These are phyloP conservation scores for Pyrus bretschneideri DNA, from an alignment of 306 rosid species.

Conservation along the genomic window DNA sequence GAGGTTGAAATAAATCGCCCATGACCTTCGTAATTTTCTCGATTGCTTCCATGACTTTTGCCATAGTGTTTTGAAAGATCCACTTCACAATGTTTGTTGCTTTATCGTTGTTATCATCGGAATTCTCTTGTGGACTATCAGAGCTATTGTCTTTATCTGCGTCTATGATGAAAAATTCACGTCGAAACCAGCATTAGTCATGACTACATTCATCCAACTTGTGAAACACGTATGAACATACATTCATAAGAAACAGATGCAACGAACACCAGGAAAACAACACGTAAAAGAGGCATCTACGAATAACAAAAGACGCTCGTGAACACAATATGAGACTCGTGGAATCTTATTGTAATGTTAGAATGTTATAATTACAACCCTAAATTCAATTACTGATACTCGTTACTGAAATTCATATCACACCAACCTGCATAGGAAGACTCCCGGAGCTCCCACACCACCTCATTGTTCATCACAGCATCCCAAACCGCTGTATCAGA, in stretches of 20 bases:
- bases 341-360: background rate
- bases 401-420: background rate
- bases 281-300: background rate
- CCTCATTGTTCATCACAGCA: constrained; percentile 68
- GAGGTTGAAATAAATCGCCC: constrained; percentile 31
- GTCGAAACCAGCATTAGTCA: background rate
- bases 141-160: constrained; percentile 25
- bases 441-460: constrained; percentile 53
- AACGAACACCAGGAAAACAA: background rate
- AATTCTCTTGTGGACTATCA: constrained; percentile 12
- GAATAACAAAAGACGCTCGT: background rate
- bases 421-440: constrained; percentile 42
- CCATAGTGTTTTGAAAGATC: constrained; percentile 34
- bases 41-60: constrained; percentile 40
- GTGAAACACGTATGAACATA: too few species aligned
- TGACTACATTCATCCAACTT: background rate
- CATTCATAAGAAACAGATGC: background rate
- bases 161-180: background rate
- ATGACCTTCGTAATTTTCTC: constrained; percentile 40
- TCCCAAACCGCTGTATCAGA: constrained; percentile 78
- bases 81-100: constrained; percentile 21
- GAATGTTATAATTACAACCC: too few species aligned
- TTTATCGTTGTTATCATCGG: constrained; percentile 15
- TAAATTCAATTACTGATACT: too few species aligned
- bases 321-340: background rate